Conservation (phyloP, 2,329 filamentous ascomycete genomes). For the Thermothelomyces thermophilus region DNA sequence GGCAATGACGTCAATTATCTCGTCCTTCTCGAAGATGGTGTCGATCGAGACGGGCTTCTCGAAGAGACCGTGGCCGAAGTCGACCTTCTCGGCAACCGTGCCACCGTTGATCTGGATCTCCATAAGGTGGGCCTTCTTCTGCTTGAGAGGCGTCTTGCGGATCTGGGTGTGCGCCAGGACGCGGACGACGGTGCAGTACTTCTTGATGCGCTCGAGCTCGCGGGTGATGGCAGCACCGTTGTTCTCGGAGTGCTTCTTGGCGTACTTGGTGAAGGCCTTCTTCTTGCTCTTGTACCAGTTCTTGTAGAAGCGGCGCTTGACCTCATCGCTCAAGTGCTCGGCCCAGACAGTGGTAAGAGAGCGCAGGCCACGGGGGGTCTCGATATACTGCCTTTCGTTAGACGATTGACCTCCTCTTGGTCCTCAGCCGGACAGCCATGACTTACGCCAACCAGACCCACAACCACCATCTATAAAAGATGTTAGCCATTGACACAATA, state of each 20-base stretch:
- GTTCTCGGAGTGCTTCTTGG: conserved; percentile 98
- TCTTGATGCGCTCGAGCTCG: conserved; percentile 99
- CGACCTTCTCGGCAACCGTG: conserved; percentile 91
- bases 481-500: conserved; percentile 63
- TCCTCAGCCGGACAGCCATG: conserved; percentile 25
- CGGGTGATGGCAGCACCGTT: conserved; percentile 84
- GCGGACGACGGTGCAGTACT: conserved; percentile 99
- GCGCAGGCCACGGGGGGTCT: conserved; percentile 98
- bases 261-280: conserved; percentile 99
- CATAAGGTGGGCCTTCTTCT: conserved; percentile 99
- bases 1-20: conserved; percentile 98
- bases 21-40: conserved; percentile 97
- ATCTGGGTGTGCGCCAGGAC: conserved; percentile 99
- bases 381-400: conserved; percentile 62
- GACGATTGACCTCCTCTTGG: conserved; percentile 12
- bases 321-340: conserved; percentile 96
- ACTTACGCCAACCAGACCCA: conserved; percentile 82
- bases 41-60: conserved; percentile 96
- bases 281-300: conserved; percentile 99
- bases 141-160: conserved; percentile 98
- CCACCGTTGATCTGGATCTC: conserved; percentile 99
- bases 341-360: conserved; percentile 99
- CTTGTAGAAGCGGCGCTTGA: conserved; percentile 99
- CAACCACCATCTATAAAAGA: conserved; percentile 88
- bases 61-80: conserved; percentile 91